Percentiles rank a stretch among this genome's conserved stretches.
Evolutionary conservation across 2,329 filamentous ascomycete genomes (phyloP).

Genomic region (Sporothrix phasma): DNA sequence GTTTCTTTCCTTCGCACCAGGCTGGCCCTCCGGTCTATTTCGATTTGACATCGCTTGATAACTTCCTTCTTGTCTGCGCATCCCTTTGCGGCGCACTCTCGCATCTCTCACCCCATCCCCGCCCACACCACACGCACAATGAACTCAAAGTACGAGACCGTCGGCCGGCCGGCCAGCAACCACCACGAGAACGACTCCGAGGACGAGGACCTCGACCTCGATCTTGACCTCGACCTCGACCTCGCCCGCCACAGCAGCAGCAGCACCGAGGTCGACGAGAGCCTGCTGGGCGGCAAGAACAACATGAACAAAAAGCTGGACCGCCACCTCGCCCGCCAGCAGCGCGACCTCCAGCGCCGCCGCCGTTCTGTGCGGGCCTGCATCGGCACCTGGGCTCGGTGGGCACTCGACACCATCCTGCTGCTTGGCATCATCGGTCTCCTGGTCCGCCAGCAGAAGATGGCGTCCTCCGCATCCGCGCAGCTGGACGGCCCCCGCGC

Average conservation of each 20-base stretch:
- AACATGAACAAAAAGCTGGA: slow-evolving; percentile 18
- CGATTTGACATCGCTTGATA: neutral
- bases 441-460: slow-evolving; percentile 26
- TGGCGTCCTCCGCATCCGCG: neutral
- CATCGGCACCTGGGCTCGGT: slow-evolving; percentile 26
- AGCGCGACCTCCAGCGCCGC: slow-evolving; percentile 17
- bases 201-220: slow-evolving; percentile 29
- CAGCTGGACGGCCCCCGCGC: slow-evolving; percentile 17
- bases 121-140: neutral
- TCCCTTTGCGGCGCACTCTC: neutral
- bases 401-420: slow-evolving; percentile 31
- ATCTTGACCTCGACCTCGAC: slow-evolving; percentile 25
- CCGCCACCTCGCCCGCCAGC: slow-evolving; percentile 12
- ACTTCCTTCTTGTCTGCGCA: neutral
- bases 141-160: slow-evolving; percentile 17
- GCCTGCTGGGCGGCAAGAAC: slow-evolving; percentile 28
- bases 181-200: slow-evolving; percentile 26
- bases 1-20: slow-evolving; percentile 8
- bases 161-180: slow-evolving; percentile 12
- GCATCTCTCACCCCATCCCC: neutral
- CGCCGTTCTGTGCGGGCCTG: slow-evolving; percentile 28
- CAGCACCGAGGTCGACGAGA: slow-evolving; percentile 32
- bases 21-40: slow-evolving; percentile 12
- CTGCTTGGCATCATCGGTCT: slow-evolving; percentile 31
- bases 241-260: slow-evolving; percentile 23